Evolutionary conservation across 2,329 filamentous ascomycete species (phyloP), one percentile per base, ranked within the genome.

Genomic region (Colletotrichum noveboracense): DNA sequence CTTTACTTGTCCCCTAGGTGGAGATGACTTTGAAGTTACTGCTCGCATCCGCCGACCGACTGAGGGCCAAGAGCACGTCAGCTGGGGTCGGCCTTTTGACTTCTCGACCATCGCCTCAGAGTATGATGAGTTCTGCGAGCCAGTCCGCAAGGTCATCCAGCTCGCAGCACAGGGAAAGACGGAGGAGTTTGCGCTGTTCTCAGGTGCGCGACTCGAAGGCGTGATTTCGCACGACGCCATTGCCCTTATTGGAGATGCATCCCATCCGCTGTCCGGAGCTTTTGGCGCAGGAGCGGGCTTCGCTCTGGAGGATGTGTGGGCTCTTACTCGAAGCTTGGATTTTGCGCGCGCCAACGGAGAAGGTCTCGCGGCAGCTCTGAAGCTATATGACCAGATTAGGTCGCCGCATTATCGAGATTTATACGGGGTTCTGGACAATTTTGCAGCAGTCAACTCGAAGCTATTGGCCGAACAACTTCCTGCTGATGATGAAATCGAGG

Each of bases 161-260:
- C 79, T 84, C 4, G 82, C 78, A 0, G 80, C 81, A 2, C 75
- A 81, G 5, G 78, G 79, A 1, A 69, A 77, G 10, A 81, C 81
- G 2, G 62, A 81, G 77, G 78, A 85, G 81, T 77, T 83, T 77
- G 58, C 75, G 66, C 7, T 81, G 9, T 84, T 85, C 66, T 80
- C 79, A 0, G 82, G 81, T 0, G 79, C 80, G 2, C 78, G 83
- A 2, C 78, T 85, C 4, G 79, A 80, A 7, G 78, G 74, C 5
- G 78, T 82, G 4, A 79, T 82, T 12, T 66, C 75, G 4, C 28
- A 77, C 3, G 52, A 56, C 10, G 55, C 68, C 6, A 78, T 90
- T 4, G 89, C 87, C 7, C 83, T 91, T 6, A 85, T 91, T 1
- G 90, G 89, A 10, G 89, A 91, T 77, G 86, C 89, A 0, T 91